Evolutionary conservation across 345 rosid genomes (phyloP), one percentile per base, ranked within the genome.

Genomic region (Psidium guajava): DNA sequence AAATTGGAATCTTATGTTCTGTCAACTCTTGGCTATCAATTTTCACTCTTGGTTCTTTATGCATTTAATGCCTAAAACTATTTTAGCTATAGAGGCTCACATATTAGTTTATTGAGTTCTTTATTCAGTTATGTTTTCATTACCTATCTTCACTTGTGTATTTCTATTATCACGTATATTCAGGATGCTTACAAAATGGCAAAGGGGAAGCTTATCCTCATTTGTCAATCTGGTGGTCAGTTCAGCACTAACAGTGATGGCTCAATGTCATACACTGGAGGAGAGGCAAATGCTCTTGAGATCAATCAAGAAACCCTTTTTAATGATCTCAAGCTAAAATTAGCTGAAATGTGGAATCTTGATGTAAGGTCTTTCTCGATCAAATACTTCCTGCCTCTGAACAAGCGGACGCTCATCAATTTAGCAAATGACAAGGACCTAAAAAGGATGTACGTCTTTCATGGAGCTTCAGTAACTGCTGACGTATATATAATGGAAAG

Each of bases 351-450:
- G 82, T 94, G 92, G 85, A 91, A 95, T 87, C 86, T 94, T 74
- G 98, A 95, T 32, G 88, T 84, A 89, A 87, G 82, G 27, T 93
- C 98, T 83, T 51, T 96, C 92, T 92, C 94, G 54, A 47, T 96
- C 85, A 96, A 96, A 93, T 96, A 96, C 90, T 95, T 96, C 91
- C 93, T 96, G 53, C 99, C 99, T 0, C 94, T 95, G 83, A 95
- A 94, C 81, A 91, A 89, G 88, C 91, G 90, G 88, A 95, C 94
- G 1, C 95, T 91, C 82, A 94, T 96, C 85, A 92, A 93, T 59
- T 86, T 96, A 91, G 88, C 93, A 54, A 94, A 89, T 87, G 98
- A 95, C 85, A 94, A 91, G 82, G 96, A 94, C 85, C 90, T 96
- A 83, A 96, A 91, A 83, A 92, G 97, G 89, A 95, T 95, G 99